Conservation (phyloP, 2,329 filamentous ascomycete genomes). For the Fusarium stilboides region DNA sequence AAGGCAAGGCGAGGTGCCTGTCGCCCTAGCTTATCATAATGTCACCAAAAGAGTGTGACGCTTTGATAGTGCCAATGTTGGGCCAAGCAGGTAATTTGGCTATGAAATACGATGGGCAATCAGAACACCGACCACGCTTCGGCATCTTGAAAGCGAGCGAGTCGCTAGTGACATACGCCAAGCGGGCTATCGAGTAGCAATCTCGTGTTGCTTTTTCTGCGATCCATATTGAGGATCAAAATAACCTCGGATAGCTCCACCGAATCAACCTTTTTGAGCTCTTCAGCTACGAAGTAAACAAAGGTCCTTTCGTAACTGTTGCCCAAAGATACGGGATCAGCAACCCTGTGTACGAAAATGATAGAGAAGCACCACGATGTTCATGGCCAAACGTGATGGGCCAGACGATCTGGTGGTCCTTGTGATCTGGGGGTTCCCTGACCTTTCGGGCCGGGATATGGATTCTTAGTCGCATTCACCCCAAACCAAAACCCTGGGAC, state of each 20-base stretch:
- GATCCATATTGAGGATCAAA: background rate
- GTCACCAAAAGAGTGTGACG: background rate
- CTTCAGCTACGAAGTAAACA: conserved; percentile 1
- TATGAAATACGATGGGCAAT: conserved; percentile 28
- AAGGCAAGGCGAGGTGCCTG: background rate
- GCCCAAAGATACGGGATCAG: background rate
- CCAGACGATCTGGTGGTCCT: conserved; percentile 12
- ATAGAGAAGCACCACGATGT: conserved; percentile 9
- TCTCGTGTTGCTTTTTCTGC: conserved; percentile 33
- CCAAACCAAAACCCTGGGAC: conserved; percentile 39
- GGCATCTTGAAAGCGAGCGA: conserved; percentile 7
- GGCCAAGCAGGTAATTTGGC: conserved; percentile 31
- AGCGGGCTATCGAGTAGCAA: conserved; percentile 23
- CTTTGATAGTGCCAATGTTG: conserved; percentile 16
- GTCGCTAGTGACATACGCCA: conserved; percentile 39
- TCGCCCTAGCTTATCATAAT: conserved; percentile 5
- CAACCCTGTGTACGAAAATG: background rate
- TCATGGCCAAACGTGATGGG: background rate
- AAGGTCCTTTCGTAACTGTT: background rate
- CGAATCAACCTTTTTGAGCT: background rate
- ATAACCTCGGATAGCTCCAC: background rate
- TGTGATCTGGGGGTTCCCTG: conserved; percentile 4
- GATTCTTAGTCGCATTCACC: background rate
- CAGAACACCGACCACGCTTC: conserved; percentile 3
- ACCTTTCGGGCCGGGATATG: background rate